These are phyloP conservation scores for Paecilomyces sp. DNA, from an alignment of 2,329 filamentous ascomycete species.

Conservation along the genomic window DNA sequence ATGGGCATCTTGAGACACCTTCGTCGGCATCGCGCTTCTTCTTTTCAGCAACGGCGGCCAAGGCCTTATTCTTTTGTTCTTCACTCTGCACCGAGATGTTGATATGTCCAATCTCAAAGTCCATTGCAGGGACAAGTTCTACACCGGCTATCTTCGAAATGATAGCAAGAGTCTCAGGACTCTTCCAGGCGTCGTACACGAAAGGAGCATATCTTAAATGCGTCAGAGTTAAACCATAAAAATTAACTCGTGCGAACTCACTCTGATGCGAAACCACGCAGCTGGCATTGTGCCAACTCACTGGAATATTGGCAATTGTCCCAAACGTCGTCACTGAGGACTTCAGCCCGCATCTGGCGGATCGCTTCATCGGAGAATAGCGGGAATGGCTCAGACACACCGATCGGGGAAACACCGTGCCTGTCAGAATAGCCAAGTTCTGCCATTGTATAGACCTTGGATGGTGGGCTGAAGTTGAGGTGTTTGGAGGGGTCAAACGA, in stretches of 20 bases:
- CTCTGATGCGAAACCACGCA: conserved; percentile 51
- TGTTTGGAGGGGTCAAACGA: conserved; percentile 52
- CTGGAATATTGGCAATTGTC: conserved; percentile 52
- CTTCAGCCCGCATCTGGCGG: conserved; percentile 54
- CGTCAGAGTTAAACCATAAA: neutral
- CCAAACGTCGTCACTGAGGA: conserved; percentile 52
- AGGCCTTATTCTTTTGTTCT: conserved; percentile 38
- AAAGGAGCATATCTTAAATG: conserved; percentile 54
- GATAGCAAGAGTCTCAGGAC: conserved; percentile 41
- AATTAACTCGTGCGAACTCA: conserved; percentile 22
- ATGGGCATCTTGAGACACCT: conserved; percentile 34
- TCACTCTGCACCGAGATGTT: conserved; percentile 49
- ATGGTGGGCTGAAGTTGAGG: conserved; percentile 45
- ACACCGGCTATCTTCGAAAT: conserved; percentile 50
- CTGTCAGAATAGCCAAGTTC: conserved; percentile 52
- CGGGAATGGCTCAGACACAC: conserved; percentile 58
- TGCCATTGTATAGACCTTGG: conserved; percentile 52
- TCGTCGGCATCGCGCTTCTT: conserved; percentile 32
- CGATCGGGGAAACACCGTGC: conserved; percentile 54
- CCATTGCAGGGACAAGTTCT: conserved; percentile 48
- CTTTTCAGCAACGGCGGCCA: conserved; percentile 33
- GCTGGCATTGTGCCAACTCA: conserved; percentile 50
- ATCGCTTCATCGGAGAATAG: conserved; percentile 58
- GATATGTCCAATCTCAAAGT: conserved; percentile 51
- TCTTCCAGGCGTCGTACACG: conserved; percentile 55